Conservation (phyloP, 2,329 filamentous ascomycete species). For the Microcera coccophila region DNA sequence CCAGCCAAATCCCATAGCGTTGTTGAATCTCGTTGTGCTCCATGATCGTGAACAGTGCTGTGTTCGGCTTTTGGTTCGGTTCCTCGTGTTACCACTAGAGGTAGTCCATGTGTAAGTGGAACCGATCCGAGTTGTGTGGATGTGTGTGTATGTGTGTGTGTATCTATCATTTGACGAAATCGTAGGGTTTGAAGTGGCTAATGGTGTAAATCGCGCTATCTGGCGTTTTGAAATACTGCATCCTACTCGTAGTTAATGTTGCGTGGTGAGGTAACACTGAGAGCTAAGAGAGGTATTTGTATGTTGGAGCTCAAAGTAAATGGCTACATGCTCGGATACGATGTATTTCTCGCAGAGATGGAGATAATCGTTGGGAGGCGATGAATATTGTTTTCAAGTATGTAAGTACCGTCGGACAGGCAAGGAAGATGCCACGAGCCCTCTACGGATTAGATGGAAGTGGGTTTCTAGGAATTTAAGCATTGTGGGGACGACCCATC, state of each 20-base stretch:
- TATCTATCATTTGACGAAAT: conserved; percentile 1
- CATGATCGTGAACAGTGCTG: not conserved
- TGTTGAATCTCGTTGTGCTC: conserved; percentile 28
- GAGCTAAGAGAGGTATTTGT: too few species aligned
- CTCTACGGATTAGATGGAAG: conserved; percentile 9
- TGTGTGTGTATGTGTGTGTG: too few species aligned
- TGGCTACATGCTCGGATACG: not conserved
- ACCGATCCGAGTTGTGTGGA: conserved; percentile 2
- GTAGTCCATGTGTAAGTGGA: conserved; percentile 5
- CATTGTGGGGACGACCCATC: conserved; percentile 1
- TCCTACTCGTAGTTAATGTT: too few species aligned
- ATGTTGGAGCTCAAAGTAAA: not conserved
- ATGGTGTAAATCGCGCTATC: not conserved
- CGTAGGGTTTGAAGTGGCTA: conserved; percentile 2
- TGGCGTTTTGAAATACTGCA: conserved; percentile 2
- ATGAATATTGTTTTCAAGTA: too few species aligned
- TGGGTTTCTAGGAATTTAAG: conserved; percentile 4
- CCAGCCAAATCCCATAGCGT: conserved; percentile 30
- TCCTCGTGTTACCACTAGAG: conserved; percentile 7
- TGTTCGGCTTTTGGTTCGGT: conserved; percentile 6
- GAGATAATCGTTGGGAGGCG: too few species aligned
- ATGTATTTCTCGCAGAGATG: not conserved
- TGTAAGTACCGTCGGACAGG: too few species aligned
- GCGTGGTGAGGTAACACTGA: too few species aligned
- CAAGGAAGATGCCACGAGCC: not conserved